Evolutionary conservation across 306 rosid genomes (phyloP), one percentile per base, ranked within the genome.

Genomic region (Notholithocarpus densiflorus): DNA sequence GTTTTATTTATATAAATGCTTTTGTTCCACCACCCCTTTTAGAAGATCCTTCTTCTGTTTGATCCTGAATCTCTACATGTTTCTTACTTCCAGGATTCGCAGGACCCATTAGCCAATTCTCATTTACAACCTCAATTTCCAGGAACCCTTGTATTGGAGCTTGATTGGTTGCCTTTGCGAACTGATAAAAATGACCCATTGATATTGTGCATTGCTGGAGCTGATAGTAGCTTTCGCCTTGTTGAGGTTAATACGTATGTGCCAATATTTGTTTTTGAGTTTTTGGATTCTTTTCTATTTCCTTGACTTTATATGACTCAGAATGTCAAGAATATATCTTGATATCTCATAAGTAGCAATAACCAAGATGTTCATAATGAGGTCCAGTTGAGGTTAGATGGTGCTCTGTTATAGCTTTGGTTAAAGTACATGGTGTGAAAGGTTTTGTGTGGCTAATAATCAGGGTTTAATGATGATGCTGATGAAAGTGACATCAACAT

Each of bases 111-210:
- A 68, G 98, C 94, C 64, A 95, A 95, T 89, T 93, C 99, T 40
- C 87, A 91, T 86, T 88, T 95, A 84, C 97, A 91, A 77, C 99
- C 95, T 34, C 99, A 93, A 62, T 95, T 85, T 87, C 96, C 94
- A 48, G 96, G 96, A 84, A 93, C 97, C 77, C 97, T 91, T 64
- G 98, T 91, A 18, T 87, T 91, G 87, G 97, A 95, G 85, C 98
- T 93, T 87, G 99, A 95, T 87, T 95, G 99, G 98, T 86, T 95
- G 88, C 98, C 98, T 86, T 72, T 90, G 87, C 94, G 97, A 78
- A 90, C 87, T n/a, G 88, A 86, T 75, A 95, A 86, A 82, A 89
- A 75, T 65, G 99, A 93, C 78, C 99, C 99, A 34, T 77, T 91
- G 77, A 93, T 93, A 53, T 86, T 95, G 77, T 95, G 99, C 94